Percentiles rank a stretch among this genome's conserved stretches.
Conservation (phyloP, 1,139 yeast genomes). For the Hansenula lynferdii region DNA sequence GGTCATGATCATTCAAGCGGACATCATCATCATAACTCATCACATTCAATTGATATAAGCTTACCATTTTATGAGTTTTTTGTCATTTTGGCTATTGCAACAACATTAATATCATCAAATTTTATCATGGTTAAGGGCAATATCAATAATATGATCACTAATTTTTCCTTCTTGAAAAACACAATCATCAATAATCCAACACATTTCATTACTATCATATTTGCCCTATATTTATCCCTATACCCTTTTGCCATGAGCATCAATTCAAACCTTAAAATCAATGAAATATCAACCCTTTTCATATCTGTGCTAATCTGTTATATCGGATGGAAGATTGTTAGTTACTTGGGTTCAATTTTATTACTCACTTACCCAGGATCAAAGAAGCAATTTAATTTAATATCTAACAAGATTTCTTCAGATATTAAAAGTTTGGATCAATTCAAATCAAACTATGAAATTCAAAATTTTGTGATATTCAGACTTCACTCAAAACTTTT, state of each 20-base stretch:
- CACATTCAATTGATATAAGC: slow-evolving; percentile 26
- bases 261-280: slow-evolving; percentile 33
- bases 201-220: slow-evolving; percentile 54
- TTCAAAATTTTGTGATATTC: slow-evolving; percentile 49
- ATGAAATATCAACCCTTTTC: slow-evolving; percentile 45
- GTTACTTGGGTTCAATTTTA: slow-evolving; percentile 46
- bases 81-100: slow-evolving; percentile 23
- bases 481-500: slow-evolving; percentile 58
- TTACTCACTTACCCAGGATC: slow-evolving; percentile 49
- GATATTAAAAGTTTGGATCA: slow-evolving; percentile 41
- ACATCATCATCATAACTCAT: slow-evolving; percentile 19
- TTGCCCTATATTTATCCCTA: slow-evolving; percentile 34
- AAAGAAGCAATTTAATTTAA: slow-evolving; percentile 33
- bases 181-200: slow-evolving; percentile 49
- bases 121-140: slow-evolving; percentile 18
- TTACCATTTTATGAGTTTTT: slow-evolving; percentile 27
- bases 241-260: slow-evolving; percentile 25
- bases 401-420: slow-evolving; percentile 35
- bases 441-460: slow-evolving; percentile 43
- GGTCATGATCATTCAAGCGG: slow-evolving; percentile 31
- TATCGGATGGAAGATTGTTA: slow-evolving; percentile 52
- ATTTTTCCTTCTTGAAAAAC: slow-evolving; percentile 7
- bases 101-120: slow-evolving; percentile 28
- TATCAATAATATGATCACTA: slow-evolving; percentile 19
- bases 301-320: slow-evolving; percentile 46